phyloP scores from a whole-genome alignment of 2,329 filamentous ascomycete genomes.

The Pyrenochaeta sp. region DNA sequence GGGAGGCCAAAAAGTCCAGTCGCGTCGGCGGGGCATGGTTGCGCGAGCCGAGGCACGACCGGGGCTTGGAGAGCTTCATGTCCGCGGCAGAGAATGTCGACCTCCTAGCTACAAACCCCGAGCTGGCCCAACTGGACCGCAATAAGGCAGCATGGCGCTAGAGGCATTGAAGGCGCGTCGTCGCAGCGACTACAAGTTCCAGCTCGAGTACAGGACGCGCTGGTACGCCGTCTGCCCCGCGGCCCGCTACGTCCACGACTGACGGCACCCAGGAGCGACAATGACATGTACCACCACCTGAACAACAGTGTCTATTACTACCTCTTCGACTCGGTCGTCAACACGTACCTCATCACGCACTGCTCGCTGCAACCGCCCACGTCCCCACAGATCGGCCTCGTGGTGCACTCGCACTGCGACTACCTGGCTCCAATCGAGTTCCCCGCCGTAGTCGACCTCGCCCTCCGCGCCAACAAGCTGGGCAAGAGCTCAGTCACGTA shows the following conservation, averaged over 20 bases:
- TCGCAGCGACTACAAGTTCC: conserved; percentile 78
- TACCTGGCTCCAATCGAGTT: conserved; percentile 85
- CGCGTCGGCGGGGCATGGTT: neutral
- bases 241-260: conserved; percentile 7
- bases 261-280: conserved; percentile 71
- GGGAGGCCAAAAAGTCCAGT: neutral
- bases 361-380: conserved; percentile 76
- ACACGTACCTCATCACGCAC: conserved; percentile 82
- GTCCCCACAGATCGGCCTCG: conserved; percentile 79
- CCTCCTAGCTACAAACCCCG: neutral
- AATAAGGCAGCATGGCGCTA: conserved; percentile 30
- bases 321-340: conserved; percentile 89
- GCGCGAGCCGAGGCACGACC: conserved; percentile 9
- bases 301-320: conserved; percentile 91
- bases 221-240: conserved; percentile 65
- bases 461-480: conserved; percentile 81
- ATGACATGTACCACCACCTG: conserved; percentile 94
- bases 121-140: neutral
- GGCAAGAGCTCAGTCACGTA: conserved; percentile 89
- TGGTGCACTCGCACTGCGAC: conserved; percentile 85
- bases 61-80: neutral
- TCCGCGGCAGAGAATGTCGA: no score
- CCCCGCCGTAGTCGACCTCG: conserved; percentile 82
- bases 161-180: conserved; percentile 64
- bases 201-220: conserved; percentile 84